Conservation (phyloP, 345 rosid genomes). For the Cardamine chenopodiifolia region DNA sequence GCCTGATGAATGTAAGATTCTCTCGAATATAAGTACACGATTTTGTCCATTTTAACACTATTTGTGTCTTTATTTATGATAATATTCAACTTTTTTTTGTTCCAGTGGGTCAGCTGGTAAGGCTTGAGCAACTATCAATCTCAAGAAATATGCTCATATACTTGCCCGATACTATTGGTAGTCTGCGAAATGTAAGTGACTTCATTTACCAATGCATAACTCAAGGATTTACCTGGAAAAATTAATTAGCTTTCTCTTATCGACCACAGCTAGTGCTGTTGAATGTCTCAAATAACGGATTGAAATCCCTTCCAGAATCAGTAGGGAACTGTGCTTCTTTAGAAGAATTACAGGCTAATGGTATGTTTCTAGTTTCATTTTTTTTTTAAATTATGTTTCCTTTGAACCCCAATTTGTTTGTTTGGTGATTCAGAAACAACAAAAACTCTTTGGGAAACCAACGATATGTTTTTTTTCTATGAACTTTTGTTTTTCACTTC, state of each 20-base stretch:
- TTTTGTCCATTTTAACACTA: background rate
- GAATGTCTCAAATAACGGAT: slow-evolving; percentile 84
- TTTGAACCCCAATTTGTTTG: background rate
- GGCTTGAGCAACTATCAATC: slow-evolving; percentile 84
- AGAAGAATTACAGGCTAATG: slow-evolving; percentile 92
- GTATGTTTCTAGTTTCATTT: slow-evolving; percentile 45
- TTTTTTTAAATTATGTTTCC: background rate
- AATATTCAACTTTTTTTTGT: slow-evolving; percentile 4
- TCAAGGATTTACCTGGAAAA: slow-evolving; percentile 2
- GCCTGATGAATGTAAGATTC: slow-evolving; percentile 90
- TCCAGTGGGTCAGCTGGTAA: slow-evolving; percentile 91
- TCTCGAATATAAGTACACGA: slow-evolving; percentile 34
- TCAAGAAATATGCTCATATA: slow-evolving; percentile 64
- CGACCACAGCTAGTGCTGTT: slow-evolving; percentile 75
- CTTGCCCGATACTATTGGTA: slow-evolving; percentile 95
- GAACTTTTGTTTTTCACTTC: background rate
- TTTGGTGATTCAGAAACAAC: background rate
- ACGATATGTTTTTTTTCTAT: background rate
- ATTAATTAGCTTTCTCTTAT: background rate
- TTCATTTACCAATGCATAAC: slow-evolving; percentile 18
- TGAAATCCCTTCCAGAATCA: slow-evolving; percentile 93
- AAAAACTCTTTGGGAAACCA: background rate
- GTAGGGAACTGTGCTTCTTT: slow-evolving; percentile 91
- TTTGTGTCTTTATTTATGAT: background rate
- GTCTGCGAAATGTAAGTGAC: slow-evolving; percentile 84